Conservation (phyloP, 495 filamentous ascomycete genomes). For the Penicillium pulvis region DNA sequence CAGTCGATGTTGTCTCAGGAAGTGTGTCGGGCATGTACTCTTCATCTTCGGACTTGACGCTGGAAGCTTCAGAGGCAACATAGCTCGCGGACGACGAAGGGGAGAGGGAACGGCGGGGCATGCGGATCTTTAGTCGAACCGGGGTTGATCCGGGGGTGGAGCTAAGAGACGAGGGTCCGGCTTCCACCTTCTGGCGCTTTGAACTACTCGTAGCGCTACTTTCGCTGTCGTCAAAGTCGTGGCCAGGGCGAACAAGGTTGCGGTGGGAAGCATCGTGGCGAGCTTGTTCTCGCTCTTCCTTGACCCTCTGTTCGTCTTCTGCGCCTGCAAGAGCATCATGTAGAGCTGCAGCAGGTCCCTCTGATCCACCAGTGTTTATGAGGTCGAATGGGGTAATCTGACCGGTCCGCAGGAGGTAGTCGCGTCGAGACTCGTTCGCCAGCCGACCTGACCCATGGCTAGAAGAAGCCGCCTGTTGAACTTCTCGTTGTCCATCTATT, state of each 20-base stretch:
- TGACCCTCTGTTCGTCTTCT: slow-evolving; percentile 65
- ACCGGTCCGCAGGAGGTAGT: slow-evolving; percentile 90
- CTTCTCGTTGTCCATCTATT: slow-evolving; percentile 69
- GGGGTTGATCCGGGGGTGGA: not conserved
- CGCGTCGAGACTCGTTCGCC: slow-evolving; percentile 78
- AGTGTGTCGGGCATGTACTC: slow-evolving; percentile 39
- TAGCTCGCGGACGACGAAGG: slow-evolving; percentile 45
- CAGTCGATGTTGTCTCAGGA: slow-evolving; percentile 21
- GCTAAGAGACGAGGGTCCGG: slow-evolving; percentile 7
- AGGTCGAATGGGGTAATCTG: slow-evolving; percentile 96
- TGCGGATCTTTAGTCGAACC: slow-evolving; percentile 5
- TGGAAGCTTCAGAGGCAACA: slow-evolving; percentile 37
- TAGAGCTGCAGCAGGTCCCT: slow-evolving; percentile 61
- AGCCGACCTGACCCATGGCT: slow-evolving; percentile 56
- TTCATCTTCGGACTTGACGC: slow-evolving; percentile 32
- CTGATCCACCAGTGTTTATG: slow-evolving; percentile 55
- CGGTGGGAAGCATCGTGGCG: slow-evolving; percentile 61
- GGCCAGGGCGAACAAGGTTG: slow-evolving; percentile 78
- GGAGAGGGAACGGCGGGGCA: slow-evolving; percentile 28
- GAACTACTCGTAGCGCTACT: slow-evolving; percentile 20
- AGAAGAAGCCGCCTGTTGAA: slow-evolving; percentile 44
- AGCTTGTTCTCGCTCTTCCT: slow-evolving; percentile 51
- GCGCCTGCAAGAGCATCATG: slow-evolving; percentile 75
- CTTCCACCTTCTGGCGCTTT: slow-evolving; percentile 46
- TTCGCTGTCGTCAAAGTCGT: slow-evolving; percentile 58